Evolutionary conservation across 2,329 filamentous ascomycete species (phyloP), one percentile per base, ranked within the genome.

Genomic region (Mycosphaerella arachidis): DNA sequence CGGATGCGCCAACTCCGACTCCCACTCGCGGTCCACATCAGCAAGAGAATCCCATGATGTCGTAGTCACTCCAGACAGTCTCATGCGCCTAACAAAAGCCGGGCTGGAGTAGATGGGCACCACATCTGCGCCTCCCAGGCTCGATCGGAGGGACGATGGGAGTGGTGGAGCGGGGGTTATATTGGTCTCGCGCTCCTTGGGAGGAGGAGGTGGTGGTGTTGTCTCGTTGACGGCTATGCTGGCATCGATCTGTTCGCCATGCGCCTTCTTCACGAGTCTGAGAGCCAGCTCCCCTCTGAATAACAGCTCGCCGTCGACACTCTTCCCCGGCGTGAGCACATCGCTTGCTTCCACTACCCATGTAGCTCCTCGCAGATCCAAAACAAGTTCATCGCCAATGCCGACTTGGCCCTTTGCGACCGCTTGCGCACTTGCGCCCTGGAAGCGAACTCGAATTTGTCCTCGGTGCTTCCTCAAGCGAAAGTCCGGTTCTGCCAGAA

Each of bases 401-500:
- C 88, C 87, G 27, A 96, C 76, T 10, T 82, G 84, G 10, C 83
- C 84, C 53, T 83, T 82, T 7, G 86, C 84, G 43, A 95, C 80
- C 18, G 83, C 84, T 67, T 85, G 85, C 16, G 91, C 93, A 65
- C 86, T 85, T 5, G 84, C 77, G 8, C 88, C 90, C 31, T 82
- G 80, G 67, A 97, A 91, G 46, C 87, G 84, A 53, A 92, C 84
- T 58, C 92, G 87, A 24, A 96, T 85, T 75, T 96, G 91, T 12
- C 93, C 93, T 66, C 84, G 88, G 45, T 82, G 81, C 63, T 86
- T 85, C 58, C 93, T 89, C 54, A 93, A 81, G 52, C 90, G 88
- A 70, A 92, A 89, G 73, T 97, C 91, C 50, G 87, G 86, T 69
- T 97, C 92, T 50, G 90, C 90, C 35, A 97, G 83, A 20, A 95